Evolutionary conservation across 1,284 basidiomycete genomes (phyloP).

Genomic region (Laetiporus sulphureus): DNA sequence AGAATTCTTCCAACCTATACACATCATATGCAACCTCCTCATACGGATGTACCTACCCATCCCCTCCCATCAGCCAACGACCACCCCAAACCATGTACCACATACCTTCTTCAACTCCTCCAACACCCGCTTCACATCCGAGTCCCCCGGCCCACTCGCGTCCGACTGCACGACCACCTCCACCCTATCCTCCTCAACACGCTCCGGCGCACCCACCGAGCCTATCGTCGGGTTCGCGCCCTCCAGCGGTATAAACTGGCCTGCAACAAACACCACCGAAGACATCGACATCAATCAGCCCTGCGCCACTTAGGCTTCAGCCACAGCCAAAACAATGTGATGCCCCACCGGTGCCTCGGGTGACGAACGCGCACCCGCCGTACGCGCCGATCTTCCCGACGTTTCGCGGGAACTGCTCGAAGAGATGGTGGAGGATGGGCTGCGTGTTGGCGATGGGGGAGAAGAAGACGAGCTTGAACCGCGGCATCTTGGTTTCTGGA

Average conservation of each 20-base stretch:
- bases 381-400: constrained; percentile 47
- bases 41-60: constrained; percentile 45
- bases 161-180: constrained; percentile 43
- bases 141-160: constrained; percentile 16
- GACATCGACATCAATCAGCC: no score
- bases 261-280: constrained; percentile 21
- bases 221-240: constrained; percentile 42
- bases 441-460: constrained; percentile 34
- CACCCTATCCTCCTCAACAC: constrained; percentile 47
- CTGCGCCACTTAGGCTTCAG: no score
- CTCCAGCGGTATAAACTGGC: constrained; percentile 39
- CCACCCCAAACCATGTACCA: constrained; percentile 1
- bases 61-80: not conserved
- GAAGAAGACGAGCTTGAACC: constrained; percentile 19
- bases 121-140: constrained; percentile 35
- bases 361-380: constrained; percentile 45
- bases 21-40: constrained; percentile 54
- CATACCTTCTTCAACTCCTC: constrained; percentile 40
- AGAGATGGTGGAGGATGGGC: constrained; percentile 36
- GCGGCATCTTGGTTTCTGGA: constrained; percentile 11
- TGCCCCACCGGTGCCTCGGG: constrained; percentile 45
- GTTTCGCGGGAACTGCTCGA: constrained; percentile 34
- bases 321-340: no score
- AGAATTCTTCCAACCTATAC: constrained; percentile 42
- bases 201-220: constrained; percentile 33